Base-by-base conservation (phyloP, 306 rosid species). In the Vigna hirtella region DNA sequence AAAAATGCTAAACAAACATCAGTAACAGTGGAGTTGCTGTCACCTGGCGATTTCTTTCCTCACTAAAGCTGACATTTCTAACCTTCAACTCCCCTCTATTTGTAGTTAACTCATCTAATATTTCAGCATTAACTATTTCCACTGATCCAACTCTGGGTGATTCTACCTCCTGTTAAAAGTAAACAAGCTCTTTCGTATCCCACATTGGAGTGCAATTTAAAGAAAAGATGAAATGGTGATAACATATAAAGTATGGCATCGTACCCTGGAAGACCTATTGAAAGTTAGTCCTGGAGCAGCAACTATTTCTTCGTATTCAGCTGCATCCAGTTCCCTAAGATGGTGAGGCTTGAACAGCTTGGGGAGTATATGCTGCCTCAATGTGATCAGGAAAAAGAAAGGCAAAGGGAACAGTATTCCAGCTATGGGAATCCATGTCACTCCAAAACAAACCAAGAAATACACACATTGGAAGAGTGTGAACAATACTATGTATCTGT, bases 391-490 rank as follows among this genome's bases (percentile, higher is more conserved):
- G 56, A 89, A 75, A 86, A 93, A 91, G 87, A 91, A 93, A 17
- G 93, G 98, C 82, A 89, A 70, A 14, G 96, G 98, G 81, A 93
- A 93, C 80, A 93, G 69, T 69, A 91, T 88, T 74, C 98, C 98
- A 53, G 98, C 98, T 47, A 93, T 78, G 4, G 98, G 98, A 81
- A 93, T 89, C 98, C 96, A 90, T 43, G 91, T 83, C 68, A 83
- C 83, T 83, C 86, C 86, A 58, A 77, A 83, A 66, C 97, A 93
- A 74, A 85, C 28, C 85, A 93, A 83, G 74, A 93, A 77, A 77
- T 93, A 93, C 11, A 89, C 66, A 38, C 89, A 70, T 76, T 93
- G 97, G 84, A 93, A 89, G 50, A 90, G 73, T 40, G 96, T 93
- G 81, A 93, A 93, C 16, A 79, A 57, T 13, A 87, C 79, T 50